These are phyloP conservation scores for Panellus pusillus DNA, from an alignment of 768 basidiomycete genomes.

Conservation along the genomic window DNA sequence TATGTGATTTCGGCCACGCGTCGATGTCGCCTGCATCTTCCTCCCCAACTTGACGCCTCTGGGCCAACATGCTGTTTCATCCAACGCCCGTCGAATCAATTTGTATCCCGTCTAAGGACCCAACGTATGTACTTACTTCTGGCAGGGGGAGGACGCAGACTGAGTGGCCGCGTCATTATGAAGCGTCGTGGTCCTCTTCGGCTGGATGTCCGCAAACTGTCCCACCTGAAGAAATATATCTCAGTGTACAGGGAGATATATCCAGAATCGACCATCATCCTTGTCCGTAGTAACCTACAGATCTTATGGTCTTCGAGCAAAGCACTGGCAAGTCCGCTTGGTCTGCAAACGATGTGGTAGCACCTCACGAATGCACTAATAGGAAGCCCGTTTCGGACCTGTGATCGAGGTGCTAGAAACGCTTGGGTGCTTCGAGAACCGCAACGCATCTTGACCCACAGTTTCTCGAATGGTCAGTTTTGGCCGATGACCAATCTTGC, in stretches of 20 bases:
- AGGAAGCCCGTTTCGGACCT: slow-evolving; percentile 30
- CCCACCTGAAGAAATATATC: slow-evolving; percentile 49
- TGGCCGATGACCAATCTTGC: not conserved
- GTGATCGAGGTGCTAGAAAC: slow-evolving; percentile 38
- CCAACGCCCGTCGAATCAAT: not conserved
- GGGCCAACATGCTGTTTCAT: slow-evolving; percentile 13
- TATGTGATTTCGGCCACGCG: too few relatives aligned
- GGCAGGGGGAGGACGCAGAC: not conserved
- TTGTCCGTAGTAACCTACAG: slow-evolving; percentile 37
- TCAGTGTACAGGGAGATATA: slow-evolving; percentile 40
- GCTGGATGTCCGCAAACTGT: slow-evolving; percentile 35
- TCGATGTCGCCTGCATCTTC: not conserved
- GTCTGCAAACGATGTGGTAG: not conserved
- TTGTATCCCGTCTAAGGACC: not conserved
- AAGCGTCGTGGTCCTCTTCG: slow-evolving; percentile 33
- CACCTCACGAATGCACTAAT: not conserved
- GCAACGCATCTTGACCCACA: slow-evolving; percentile 43
- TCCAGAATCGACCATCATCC: slow-evolving; percentile 41
- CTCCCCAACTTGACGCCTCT: not conserved
- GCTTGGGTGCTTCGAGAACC: slow-evolving; percentile 32
- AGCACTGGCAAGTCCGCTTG: slow-evolving; percentile 29
- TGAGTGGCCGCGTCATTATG: slow-evolving; percentile 4
- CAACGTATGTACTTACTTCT: slow-evolving; percentile 4
- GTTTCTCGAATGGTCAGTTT: slow-evolving; percentile 47
- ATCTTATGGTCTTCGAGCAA: slow-evolving; percentile 36